These are phyloP conservation scores for Aureobasidium lini DNA, from an alignment of 2,329 filamentous ascomycete genomes.

Conservation along the genomic window DNA sequence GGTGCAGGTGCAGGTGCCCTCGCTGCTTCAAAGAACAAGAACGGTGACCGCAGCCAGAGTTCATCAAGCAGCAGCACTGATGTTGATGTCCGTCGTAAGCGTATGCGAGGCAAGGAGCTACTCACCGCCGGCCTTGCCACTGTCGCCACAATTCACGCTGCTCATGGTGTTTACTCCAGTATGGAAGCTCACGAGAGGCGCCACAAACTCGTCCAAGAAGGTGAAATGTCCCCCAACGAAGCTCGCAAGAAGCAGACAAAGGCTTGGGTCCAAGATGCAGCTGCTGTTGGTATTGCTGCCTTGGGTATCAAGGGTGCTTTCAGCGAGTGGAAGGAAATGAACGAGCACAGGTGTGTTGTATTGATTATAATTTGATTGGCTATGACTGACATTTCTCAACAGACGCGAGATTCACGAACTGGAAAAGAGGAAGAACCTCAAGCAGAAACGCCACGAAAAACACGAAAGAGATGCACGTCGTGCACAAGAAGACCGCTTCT, in stretches of 20 bases:
- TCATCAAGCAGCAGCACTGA: constrained; percentile 38
- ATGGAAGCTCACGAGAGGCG: constrained; percentile 58
- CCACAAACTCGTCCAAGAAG: constrained; percentile 52
- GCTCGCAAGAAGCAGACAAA: constrained; percentile 56
- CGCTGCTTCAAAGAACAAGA: constrained; percentile 16
- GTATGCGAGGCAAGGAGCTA: constrained; percentile 59
- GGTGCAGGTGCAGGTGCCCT: constrained; percentile 30
- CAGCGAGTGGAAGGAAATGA: constrained; percentile 61
- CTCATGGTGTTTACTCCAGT: constrained; percentile 56
- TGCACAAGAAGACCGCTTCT: constrained; percentile 3
- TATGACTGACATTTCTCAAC: not conserved
- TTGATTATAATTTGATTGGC: not conserved
- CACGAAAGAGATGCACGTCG: not conserved
- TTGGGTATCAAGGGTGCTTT: constrained; percentile 61
- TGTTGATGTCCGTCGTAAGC: constrained; percentile 56
- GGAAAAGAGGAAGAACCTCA: constrained; percentile 34
- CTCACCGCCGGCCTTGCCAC: constrained; percentile 59
- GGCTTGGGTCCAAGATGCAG: constrained; percentile 56
- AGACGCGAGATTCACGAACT: constrained; percentile 44
- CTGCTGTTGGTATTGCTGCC: constrained; percentile 59
- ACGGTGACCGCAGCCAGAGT: constrained; percentile 17
- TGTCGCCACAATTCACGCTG: constrained; percentile 62
- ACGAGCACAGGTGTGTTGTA: constrained; percentile 50
- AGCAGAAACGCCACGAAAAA: constrained; percentile 19
- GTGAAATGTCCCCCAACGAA: constrained; percentile 55